Base-by-base conservation (phyloP, 2,329 filamentous ascomycete species). In the Exophiala sp. region DNA sequence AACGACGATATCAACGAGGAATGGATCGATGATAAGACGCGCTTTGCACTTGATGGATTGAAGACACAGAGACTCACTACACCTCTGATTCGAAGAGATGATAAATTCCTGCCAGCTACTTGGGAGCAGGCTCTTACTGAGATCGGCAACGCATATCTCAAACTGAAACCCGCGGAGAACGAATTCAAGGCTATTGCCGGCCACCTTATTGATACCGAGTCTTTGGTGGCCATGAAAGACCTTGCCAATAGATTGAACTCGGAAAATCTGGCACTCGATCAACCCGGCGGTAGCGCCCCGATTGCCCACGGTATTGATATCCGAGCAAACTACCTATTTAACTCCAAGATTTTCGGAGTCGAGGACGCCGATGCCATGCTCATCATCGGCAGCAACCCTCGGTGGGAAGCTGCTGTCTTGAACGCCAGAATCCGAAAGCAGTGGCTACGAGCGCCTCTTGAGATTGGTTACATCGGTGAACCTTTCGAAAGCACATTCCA, bases 1-100 rank as follows among this genome's bases (percentile, higher is more conserved):
- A 98, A 98, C 68, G 93, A 98, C 66, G 90, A 97, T 63, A 82
- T 98, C 63, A 98, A 98, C 70, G 93, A 98, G 74, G 93, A 98
- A 71, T 98, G 93, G 93, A 97, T 98, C 69, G 93, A 97, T 71
- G 93, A 98, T 76, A 98, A 97, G 79, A 84, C 88, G 34, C 83
- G 93, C 58, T 98, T 97, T 68, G 91, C 93, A 35, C 95, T 90
- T 68, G 93, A 98, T 68, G 93, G 93, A 43, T 78, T 98, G 59
- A 95, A 90, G 80, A 97, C 91, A 40, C 93, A 98, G 72, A 82
- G 93, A 65, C 77, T 98, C 49, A 97, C 93, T 29, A 93, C 91
- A 59, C 93, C 93, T 35, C 74, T 98, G 57, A 83, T 96, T 63
- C 86, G 90, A 61, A 83, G 85, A 50, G 86, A 94, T 52, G 86